Base-by-base conservation (phyloP, 768 basidiomycete species). In the Tubosaeta sp. region DNA sequence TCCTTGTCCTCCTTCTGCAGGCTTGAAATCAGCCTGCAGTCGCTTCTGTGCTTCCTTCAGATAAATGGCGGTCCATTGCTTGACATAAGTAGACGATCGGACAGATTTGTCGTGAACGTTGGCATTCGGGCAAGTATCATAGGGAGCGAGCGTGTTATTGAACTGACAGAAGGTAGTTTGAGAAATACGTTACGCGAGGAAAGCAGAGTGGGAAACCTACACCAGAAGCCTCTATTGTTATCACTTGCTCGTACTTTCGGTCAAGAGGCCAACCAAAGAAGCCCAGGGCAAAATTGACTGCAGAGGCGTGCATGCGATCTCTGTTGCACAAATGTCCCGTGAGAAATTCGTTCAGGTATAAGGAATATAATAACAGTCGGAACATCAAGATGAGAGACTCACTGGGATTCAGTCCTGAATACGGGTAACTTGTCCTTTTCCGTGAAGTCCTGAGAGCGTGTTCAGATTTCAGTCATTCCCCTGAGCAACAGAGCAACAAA, bases 71-170 rank as follows among this genome's bases (percentile, higher is more conserved):
- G 84, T 75, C 93, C 94, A 95, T 48, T 82, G 66, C 38, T 67
- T 59, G 42, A 86, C 67, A 56, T 85, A 90, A 56, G 71, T 74
- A 3, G 67, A 54, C 2, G 79, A 82, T n/a, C 89, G 82, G 43
- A 81, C 76, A 2, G 73, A 60, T 61, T 83, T 91, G 19, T 64
- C 52, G 2, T 48, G 57, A 22, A 68, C 51, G 3, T 64, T 51
- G 0, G 88, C 74, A 63, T 94, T 94, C 5, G 80, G 77, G 62
- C 92, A 89, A 73, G 88, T 91, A 52, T 79, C 78, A 58, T 93
- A 94, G 4, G 93, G 93, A 0, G 91, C 79, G 5, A 97, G 80
- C 1, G 93, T 93, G 65, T 88, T 88, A 69, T 91, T 91, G 63
- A 86, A 88, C 79, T 87, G 44, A 27, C 8, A 16, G 41, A 22